phyloP scores from a whole-genome alignment of 1,284 basidiomycete species.

The Marasmius tenuissimus region DNA sequence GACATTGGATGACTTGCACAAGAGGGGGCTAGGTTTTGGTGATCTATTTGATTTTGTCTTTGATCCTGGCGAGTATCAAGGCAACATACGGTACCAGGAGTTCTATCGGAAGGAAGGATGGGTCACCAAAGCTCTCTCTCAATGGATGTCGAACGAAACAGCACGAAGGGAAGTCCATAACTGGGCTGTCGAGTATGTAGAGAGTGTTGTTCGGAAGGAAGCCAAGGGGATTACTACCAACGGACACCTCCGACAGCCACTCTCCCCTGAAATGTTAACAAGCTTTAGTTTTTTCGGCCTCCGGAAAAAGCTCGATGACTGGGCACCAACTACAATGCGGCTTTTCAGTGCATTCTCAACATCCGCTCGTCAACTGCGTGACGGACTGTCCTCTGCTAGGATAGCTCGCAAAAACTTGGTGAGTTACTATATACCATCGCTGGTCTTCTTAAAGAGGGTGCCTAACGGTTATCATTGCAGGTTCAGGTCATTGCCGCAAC shows the following conservation, averaged over 20 bases:
- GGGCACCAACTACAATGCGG: background rate
- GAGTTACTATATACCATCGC: no score
- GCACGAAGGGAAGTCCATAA: constrained; percentile 4
- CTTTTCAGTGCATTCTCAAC: background rate
- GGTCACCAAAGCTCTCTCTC: constrained; percentile 15
- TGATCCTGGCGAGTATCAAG: constrained; percentile 18
- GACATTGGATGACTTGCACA: background rate
- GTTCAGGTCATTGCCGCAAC: constrained; percentile 15
- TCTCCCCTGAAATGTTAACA: background rate
- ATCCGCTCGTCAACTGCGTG: background rate
- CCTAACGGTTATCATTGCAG: no score
- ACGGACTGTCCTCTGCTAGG: background rate
- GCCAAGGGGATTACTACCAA: background rate
- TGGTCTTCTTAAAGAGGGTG: no score
- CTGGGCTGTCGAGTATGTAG: constrained; percentile 16
- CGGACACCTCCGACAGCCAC: background rate
- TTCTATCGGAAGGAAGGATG: constrained; percentile 14
- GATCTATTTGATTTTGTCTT: constrained; percentile 23
- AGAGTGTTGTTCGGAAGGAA: background rate
- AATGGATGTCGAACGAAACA: constrained; percentile 14
- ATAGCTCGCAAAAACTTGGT: background rate
- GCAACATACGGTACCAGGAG: constrained; percentile 12
- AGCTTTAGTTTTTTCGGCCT: background rate
- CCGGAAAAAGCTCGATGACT: background rate
- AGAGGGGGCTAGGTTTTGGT: constrained; percentile 5